Conservation (phyloP, 2,329 filamentous ascomycete genomes). For the Fusarium phyllophilum region DNA sequence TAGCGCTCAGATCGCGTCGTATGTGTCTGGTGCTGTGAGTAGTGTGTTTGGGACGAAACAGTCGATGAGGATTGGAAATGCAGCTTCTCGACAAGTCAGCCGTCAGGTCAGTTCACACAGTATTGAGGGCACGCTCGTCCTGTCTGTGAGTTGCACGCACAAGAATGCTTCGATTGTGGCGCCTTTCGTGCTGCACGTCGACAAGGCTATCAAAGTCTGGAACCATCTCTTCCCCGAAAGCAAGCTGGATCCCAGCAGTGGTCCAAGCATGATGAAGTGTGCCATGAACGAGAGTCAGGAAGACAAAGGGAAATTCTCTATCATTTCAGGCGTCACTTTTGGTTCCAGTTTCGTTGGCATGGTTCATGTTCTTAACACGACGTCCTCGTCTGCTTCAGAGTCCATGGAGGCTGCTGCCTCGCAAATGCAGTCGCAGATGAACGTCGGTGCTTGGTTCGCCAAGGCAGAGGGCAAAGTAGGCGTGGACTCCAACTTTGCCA, state of each 20-base stretch:
- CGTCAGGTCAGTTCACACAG: neutral
- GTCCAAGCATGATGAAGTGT: neutral
- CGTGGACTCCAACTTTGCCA: slow-evolving; percentile 12
- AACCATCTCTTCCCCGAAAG: slow-evolving; percentile 2
- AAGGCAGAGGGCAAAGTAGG: neutral
- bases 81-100: neutral
- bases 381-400: neutral
- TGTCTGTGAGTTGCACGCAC: slow-evolving; percentile 24
- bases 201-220: slow-evolving; percentile 31
- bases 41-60: neutral
- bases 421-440: slow-evolving; percentile 10
- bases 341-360: slow-evolving; percentile 19
- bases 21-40: neutral
- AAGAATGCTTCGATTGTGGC: slow-evolving; percentile 27
- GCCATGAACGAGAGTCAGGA: neutral
- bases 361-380: slow-evolving; percentile 9
- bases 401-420: neutral
- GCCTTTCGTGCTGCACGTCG: slow-evolving; percentile 23
- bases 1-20: neutral
- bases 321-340: slow-evolving; percentile 6
- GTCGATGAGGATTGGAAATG: neutral
- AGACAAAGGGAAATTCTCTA: neutral
- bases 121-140: slow-evolving; percentile 17
- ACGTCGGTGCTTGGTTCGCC: slow-evolving; percentile 8
- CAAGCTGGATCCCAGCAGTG: neutral